Conservation (phyloP, 176 grass and related monocot genomes). For the Poa pratensis region DNA sequence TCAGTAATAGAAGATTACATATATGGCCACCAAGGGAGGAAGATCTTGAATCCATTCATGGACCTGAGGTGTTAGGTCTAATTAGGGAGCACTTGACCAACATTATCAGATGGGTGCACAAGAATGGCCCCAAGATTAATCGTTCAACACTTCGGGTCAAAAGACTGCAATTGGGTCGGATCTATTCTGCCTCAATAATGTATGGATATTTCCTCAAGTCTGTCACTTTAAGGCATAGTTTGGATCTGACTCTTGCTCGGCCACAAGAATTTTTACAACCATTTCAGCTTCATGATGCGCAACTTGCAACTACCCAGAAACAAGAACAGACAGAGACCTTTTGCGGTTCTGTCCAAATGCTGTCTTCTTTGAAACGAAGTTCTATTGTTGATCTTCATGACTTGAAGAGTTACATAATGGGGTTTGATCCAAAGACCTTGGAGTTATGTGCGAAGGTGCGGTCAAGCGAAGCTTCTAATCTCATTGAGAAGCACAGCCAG, state of each 20-base stretch:
- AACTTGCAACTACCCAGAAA: constrained; percentile 32
- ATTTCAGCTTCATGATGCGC: constrained; percentile 46
- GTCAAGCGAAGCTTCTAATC: constrained; percentile 50
- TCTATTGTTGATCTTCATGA: constrained; percentile 41
- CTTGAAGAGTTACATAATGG: constrained; percentile 65
- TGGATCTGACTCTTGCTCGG: constrained; percentile 49
- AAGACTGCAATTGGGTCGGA: constrained; percentile 51
- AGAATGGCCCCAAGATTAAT: constrained; percentile 59
- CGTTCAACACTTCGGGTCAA: constrained; percentile 54
- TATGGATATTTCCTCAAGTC: constrained; percentile 70
- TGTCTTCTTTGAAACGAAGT: constrained; percentile 45
- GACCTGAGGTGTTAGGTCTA: constrained; percentile 47
- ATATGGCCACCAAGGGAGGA: constrained; percentile 59
- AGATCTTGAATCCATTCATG: constrained; percentile 67
- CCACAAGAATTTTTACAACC: constrained; percentile 40
- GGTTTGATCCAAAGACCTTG: constrained; percentile 62
- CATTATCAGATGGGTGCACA: constrained; percentile 66
- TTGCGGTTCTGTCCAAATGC: constrained; percentile 34
- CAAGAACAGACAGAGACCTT: constrained; percentile 48
- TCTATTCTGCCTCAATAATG: constrained; percentile 67
- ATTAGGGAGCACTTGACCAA: constrained; percentile 65
- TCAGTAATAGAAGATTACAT: constrained; percentile 53
- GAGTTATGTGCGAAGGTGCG: constrained; percentile 63
- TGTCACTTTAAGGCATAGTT: constrained; percentile 49
- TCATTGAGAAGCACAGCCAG: constrained; percentile 67